phyloP scores from a whole-genome alignment of 2,329 filamentous ascomycete genomes.

The Ilyonectria robusta region DNA sequence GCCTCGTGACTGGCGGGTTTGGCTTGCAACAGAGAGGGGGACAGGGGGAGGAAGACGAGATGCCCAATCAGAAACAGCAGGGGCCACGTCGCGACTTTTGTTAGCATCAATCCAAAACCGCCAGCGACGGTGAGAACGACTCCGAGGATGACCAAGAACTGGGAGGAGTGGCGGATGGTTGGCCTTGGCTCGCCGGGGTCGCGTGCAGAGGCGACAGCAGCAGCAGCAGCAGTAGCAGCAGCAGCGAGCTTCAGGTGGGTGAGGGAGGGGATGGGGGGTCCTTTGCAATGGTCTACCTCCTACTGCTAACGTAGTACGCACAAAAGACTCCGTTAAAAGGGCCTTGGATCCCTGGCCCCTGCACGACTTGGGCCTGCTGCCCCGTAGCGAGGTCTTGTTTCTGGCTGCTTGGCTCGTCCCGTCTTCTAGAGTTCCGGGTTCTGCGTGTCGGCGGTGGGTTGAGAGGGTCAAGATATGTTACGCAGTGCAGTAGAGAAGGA shows the following conservation, averaged over 20 bases:
- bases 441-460: neutral
- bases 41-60: slow-evolving; percentile 21
- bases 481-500: neutral
- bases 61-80: slow-evolving; percentile 41
- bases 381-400: neutral
- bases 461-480: too few relatives aligned
- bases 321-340: neutral
- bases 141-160: slow-evolving; percentile 39
- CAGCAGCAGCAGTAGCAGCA: slow-evolving; percentile 16
- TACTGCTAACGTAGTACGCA: too few relatives aligned
- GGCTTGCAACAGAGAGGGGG: slow-evolving; percentile 21
- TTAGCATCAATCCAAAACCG: slow-evolving; percentile 48
- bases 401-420: slow-evolving; percentile 16
- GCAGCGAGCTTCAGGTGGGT: slow-evolving; percentile 47
- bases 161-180: slow-evolving; percentile 40
- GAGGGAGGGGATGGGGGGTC: slow-evolving; percentile 20
- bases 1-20: slow-evolving; percentile 15
- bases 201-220: slow-evolving; percentile 37
- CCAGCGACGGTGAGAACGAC: slow-evolving; percentile 46
- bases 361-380: slow-evolving; percentile 2
- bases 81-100: slow-evolving; percentile 43
- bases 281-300: slow-evolving; percentile 25
- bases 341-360: slow-evolving; percentile 5
- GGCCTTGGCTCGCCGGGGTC: slow-evolving; percentile 38
- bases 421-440: slow-evolving; percentile 16